Evolutionary conservation across 2,329 filamentous ascomycete species (phyloP).

Genomic region (Penicillium sp.): DNA sequence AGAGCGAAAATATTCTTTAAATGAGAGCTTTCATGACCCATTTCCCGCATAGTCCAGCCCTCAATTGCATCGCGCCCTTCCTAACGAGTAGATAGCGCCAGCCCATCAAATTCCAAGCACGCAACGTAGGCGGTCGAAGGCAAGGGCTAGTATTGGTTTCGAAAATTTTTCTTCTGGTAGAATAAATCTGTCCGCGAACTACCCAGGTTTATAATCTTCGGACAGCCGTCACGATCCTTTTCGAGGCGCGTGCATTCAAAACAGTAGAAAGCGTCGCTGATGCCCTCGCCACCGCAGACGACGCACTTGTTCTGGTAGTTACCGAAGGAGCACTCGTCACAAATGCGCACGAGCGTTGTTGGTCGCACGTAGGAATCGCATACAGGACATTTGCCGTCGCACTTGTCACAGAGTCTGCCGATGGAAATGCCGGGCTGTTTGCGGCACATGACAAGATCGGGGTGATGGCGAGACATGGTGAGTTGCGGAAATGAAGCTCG

Average conservation of each 20-base stretch:
- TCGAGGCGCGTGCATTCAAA: constrained; percentile 97
- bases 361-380: constrained; percentile 99
- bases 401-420: constrained; percentile 98
- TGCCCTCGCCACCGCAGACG: constrained; percentile 96
- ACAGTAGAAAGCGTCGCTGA: constrained; percentile 98
- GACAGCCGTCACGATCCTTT: constrained; percentile 95
- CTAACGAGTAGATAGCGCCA: neutral
- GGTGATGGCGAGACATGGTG: constrained; percentile 88
- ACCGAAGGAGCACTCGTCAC: constrained; percentile 98
- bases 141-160: constrained; percentile 35
- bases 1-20: neutral
- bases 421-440: constrained; percentile 97
- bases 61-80: neutral
- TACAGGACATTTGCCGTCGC: constrained; percentile 98
- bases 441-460: constrained; percentile 99
- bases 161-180: constrained; percentile 64
- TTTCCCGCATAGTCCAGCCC: neutral
- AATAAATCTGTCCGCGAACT: constrained; percentile 91
- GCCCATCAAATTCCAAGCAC: neutral
- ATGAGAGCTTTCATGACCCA: neutral
- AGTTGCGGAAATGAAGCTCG: neutral
- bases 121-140: neutral
- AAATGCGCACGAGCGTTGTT: constrained; percentile 95
- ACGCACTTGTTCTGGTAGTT: constrained; percentile 99
- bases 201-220: constrained; percentile 98